A percentile compares a stretch with the other conserved stretches of the same genome.
Conservation (phyloP, 768 basidiomycete species). For the Candolleomyces eurysporus region DNA sequence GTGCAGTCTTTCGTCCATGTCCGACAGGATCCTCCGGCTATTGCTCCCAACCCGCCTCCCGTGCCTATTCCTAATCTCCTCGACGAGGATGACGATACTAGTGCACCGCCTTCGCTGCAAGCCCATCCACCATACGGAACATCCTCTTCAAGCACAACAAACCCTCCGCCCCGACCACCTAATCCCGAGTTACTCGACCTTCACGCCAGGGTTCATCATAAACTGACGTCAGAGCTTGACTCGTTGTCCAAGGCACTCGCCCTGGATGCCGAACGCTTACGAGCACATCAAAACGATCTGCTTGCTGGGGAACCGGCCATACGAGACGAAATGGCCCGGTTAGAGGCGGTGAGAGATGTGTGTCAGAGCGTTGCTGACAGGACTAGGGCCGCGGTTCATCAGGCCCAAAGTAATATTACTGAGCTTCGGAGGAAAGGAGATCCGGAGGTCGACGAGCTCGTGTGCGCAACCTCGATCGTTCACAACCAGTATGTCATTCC, state of each 20-base stretch:
- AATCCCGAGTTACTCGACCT: constrained; percentile 87
- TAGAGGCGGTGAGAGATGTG: constrained; percentile 91
- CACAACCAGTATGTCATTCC: constrained; percentile 80
- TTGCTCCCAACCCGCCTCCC: constrained; percentile 1
- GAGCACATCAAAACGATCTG: constrained; percentile 81
- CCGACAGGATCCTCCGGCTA: constrained; percentile 10
- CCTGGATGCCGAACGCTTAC: constrained; percentile 71
- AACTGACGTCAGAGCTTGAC: constrained; percentile 67
- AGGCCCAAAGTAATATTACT: constrained; percentile 69
- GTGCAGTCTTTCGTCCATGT: constrained; percentile 17
- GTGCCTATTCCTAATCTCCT: constrained; percentile 55
- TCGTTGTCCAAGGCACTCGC: constrained; percentile 65
- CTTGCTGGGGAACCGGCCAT: constrained; percentile 91
- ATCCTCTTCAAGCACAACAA: constrained; percentile 20
- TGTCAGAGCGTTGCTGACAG: constrained; percentile 77
- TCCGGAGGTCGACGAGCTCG: constrained; percentile 93
- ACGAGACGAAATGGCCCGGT: constrained; percentile 91
- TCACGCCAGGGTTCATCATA: constrained; percentile 74
- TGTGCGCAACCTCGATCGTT: constrained; percentile 94
- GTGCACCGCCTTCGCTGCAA: constrained; percentile 8
- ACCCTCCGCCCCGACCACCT: constrained; percentile 71
- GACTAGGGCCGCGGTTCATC: constrained; percentile 57
- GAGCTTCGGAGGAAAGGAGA: constrained; percentile 84
- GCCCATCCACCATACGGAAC: constrained; percentile 17
- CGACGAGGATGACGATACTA: constrained; percentile 50